Conservation (phyloP, 768 basidiomycete genomes). For the Boletus reticulatus region DNA sequence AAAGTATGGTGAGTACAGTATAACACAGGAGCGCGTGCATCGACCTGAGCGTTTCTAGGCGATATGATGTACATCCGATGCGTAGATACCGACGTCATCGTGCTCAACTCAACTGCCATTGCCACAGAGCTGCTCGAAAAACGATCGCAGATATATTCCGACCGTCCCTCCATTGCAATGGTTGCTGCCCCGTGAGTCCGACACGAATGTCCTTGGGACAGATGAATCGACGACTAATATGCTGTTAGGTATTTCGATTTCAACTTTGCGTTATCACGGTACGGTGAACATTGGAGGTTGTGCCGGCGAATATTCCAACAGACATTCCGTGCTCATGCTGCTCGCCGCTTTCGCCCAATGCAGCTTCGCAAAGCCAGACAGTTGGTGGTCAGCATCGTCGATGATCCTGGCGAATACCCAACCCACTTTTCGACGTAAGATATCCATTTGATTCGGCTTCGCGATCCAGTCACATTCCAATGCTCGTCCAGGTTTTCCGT, state of each 20-base stretch:
- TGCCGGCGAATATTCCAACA: slow-evolving; percentile 1
- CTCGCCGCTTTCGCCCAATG: slow-evolving; percentile 4
- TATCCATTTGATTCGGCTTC: not conserved
- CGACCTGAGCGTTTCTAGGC: not conserved
- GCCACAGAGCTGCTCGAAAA: not conserved
- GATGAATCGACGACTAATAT: not conserved
- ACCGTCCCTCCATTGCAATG: not conserved
- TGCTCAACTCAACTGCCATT: not conserved
- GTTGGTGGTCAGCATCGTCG: not conserved
- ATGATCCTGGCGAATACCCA: not conserved
- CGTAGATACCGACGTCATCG: not conserved
- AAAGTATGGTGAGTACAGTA: not conserved
- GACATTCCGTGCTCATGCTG: slow-evolving; percentile 7
- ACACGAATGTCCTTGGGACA: not conserved
- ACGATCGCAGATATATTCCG: not conserved
- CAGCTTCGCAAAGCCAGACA: slow-evolving; percentile 9
- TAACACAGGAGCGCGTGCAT: not conserved
- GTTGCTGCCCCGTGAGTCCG: not conserved
- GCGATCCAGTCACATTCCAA: not conserved
- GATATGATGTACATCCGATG: not conserved
- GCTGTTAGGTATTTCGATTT: not conserved
- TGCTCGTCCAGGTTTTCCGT: not conserved
- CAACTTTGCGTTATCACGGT: not conserved
- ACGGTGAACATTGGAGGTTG: not conserved
- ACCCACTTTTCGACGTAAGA: not conserved